phyloP scores from a whole-genome alignment of 2,329 filamentous ascomycete genomes.

The Penicillium thymicola region DNA sequence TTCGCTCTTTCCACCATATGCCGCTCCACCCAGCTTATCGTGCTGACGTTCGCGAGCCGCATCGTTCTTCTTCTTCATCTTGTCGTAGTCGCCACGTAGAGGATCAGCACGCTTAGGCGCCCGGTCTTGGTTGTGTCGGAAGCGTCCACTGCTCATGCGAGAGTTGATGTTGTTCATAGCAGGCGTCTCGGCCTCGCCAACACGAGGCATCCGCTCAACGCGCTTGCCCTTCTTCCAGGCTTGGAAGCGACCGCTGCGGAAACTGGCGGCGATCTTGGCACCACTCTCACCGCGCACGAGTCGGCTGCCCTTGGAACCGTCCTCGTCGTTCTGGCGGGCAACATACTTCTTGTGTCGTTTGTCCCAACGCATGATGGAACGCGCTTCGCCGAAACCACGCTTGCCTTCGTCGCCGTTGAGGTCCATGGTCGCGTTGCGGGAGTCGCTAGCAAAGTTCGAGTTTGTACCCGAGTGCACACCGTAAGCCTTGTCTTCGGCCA shows the following conservation, averaged over 20 bases:
- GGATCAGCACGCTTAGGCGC: slow-evolving; percentile 93
- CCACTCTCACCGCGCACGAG: slow-evolving; percentile 87
- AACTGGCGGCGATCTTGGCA: slow-evolving; percentile 90
- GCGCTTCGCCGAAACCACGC: slow-evolving; percentile 73
- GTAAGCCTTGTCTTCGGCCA: slow-evolving; percentile 87
- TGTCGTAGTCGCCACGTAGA: slow-evolving; percentile 84
- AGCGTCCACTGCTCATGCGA: slow-evolving; percentile 52
- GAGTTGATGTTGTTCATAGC: slow-evolving; percentile 29
- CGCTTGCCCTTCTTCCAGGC: slow-evolving; percentile 86
- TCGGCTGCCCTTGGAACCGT: slow-evolving; percentile 72
- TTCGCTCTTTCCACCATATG: slow-evolving; percentile 70
- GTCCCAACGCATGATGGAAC: slow-evolving; percentile 86
- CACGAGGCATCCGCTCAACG: slow-evolving; percentile 70
- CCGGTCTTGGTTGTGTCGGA: slow-evolving; percentile 81
- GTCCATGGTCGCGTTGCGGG: slow-evolving; percentile 87
- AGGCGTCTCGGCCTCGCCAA: slow-evolving; percentile 72
- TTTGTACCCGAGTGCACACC: slow-evolving; percentile 79
- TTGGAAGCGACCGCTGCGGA: slow-evolving; percentile 91
- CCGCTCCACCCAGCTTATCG: slow-evolving; percentile 28
- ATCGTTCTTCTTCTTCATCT: slow-evolving; percentile 82
- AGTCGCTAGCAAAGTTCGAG: slow-evolving; percentile 79
- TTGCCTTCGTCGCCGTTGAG: slow-evolving; percentile 80
- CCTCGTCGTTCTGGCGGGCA: slow-evolving; percentile 84
- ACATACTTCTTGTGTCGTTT: slow-evolving; percentile 97
- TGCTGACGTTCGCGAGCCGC: slow-evolving; percentile 71